Evolutionary conservation across 305 asterid genomes (phyloP).

Genomic region (Salvia sclarea): DNA sequence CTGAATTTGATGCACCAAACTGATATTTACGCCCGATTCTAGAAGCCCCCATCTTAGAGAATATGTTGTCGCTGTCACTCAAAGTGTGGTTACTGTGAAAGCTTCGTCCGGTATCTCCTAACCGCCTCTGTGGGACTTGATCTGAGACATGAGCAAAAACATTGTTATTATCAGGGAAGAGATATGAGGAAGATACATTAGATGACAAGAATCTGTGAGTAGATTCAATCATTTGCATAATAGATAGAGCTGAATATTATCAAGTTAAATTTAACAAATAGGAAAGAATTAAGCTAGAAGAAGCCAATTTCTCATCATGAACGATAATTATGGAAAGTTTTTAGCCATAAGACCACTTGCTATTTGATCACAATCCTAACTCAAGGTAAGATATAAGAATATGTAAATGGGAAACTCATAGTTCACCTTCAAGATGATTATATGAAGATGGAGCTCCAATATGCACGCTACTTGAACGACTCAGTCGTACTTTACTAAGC

Average conservation of each 20-base stretch:
- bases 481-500: slow-evolving; percentile 44
- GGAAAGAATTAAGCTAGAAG: background rate
- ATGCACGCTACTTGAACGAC: slow-evolving; percentile 43
- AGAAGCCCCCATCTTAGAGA: slow-evolving; percentile 53
- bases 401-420: slow-evolving; percentile 17
- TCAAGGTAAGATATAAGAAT: slow-evolving; percentile 14
- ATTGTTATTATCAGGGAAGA: background rate
- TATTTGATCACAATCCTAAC: background rate
- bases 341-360: background rate
- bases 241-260: background rate
- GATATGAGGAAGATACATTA: background rate
- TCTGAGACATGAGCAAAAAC: slow-evolving; percentile 41
- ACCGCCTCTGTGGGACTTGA: slow-evolving; percentile 46
- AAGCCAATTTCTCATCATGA: background rate
- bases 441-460: slow-evolving; percentile 41
- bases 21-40: slow-evolving; percentile 53
- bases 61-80: slow-evolving; percentile 64
- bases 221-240: slow-evolving; percentile 5
- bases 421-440: slow-evolving; percentile 47
- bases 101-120: slow-evolving; percentile 44
- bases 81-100: slow-evolving; percentile 39
- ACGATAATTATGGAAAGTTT: background rate
- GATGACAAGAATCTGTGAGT: background rate
- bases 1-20: slow-evolving; percentile 69
- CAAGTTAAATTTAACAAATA: background rate